Evolutionary conservation across 139 green algal genomes (phyloP), one percentile per base, ranked within the genome.

Genomic region (Nannochloris sp.): DNA sequence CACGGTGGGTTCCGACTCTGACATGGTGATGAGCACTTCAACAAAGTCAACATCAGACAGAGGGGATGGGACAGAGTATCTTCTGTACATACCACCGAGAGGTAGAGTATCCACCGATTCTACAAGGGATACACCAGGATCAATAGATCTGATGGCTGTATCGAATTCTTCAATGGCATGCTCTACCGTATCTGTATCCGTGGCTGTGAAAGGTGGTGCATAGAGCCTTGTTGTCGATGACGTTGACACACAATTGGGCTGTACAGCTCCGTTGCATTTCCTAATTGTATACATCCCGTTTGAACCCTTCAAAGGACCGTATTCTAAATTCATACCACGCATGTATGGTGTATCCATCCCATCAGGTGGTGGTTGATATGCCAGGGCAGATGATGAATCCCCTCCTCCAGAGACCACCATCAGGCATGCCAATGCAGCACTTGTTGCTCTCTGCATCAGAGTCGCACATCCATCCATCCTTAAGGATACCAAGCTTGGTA

Each of bases 181-280:
- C 20, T 16, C n/a, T 9, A 23, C 50, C 14, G 50, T 36, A 9
- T 59, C 25, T 31, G 50, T 30, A 33, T 59, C 36, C 20, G 25
- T 59, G 3, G 20, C 58, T 10, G 17, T 36, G 6, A 29, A 66
- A 28, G 60, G 36, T 28, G 60, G 60, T 12, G 60, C 51, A 20
- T 66, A 66, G 10, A 50, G 62, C 9, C 60, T 56, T 46, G 72
- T 86, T 13, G 73, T 67, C 31, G 51, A 68, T 11, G 74, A 65
- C 6, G 82, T 85, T 43, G 61, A 76, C 0, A 87, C 58, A 36
- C 83, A 89, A 65, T 89, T 89, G 5, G 78, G 78, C 49, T 89
- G 86, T 4, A 79, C 58, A 33, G 58, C 65, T 5, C 50, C 64
- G 1, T 62, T 58, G 31, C 75, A 82, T 33, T 49, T 28, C 3